phyloP scores from a whole-genome alignment of 2,329 filamentous ascomycete species.

The Chalaropsis ovoidea region DNA sequence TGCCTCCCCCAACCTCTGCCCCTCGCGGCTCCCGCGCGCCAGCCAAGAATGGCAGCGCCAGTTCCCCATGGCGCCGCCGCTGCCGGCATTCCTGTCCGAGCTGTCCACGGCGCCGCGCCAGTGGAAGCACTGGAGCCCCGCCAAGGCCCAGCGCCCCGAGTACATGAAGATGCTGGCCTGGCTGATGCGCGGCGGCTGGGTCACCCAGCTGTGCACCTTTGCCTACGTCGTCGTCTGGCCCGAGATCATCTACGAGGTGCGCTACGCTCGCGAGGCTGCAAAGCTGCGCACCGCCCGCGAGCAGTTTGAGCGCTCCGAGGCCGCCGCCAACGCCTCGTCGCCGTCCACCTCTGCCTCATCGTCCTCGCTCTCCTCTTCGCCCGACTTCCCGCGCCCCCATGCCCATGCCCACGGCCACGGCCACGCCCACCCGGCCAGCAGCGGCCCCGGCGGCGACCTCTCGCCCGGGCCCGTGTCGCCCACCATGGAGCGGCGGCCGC shows the following conservation, averaged over 20 bases:
- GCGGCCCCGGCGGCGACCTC: neutral
- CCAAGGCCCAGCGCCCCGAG: slow-evolving; percentile 62
- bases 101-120: slow-evolving; percentile 70
- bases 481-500: slow-evolving; percentile 17
- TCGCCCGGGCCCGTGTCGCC: slow-evolving; percentile 20
- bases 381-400: neutral
- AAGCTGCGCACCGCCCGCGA: slow-evolving; percentile 37
- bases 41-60: slow-evolving; percentile 61
- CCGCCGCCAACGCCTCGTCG: slow-evolving; percentile 27
- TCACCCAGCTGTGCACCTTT: slow-evolving; percentile 85
- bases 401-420: neutral
- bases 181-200: slow-evolving; percentile 86
- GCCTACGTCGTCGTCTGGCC: slow-evolving; percentile 77
- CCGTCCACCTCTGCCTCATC: slow-evolving; percentile 16
- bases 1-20: slow-evolving; percentile 78
- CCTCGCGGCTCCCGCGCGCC: slow-evolving; percentile 58
- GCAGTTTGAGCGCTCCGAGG: slow-evolving; percentile 14
- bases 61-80: slow-evolving; percentile 72
- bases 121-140: slow-evolving; percentile 76
- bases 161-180: slow-evolving; percentile 90
- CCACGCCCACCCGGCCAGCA: slow-evolving; percentile 21
- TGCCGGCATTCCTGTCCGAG: slow-evolving; percentile 78
- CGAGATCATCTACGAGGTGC: slow-evolving; percentile 72
- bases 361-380: slow-evolving; percentile 1
- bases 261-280: slow-evolving; percentile 58